Percentiles rank a stretch among this genome's conserved stretches.
Evolutionary conservation across 2,329 filamentous ascomycete species (phyloP).

Genomic region (Diaporthe citri): DNA sequence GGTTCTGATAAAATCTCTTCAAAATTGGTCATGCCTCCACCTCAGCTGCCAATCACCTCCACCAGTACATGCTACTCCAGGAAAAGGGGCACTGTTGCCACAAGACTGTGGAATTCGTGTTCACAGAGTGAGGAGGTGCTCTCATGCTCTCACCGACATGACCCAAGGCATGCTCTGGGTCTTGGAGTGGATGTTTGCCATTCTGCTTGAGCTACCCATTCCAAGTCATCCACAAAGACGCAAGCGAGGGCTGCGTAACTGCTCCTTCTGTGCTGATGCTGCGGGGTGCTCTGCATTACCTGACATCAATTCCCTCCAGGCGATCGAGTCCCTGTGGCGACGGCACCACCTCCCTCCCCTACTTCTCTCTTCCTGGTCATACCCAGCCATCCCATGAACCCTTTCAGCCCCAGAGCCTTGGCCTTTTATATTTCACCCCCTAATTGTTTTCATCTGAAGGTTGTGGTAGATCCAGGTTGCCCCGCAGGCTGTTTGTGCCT

Average conservation of each 20-base stretch:
- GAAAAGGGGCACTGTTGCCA: not conserved
- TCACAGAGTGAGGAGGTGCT: not conserved
- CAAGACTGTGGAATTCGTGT: not conserved
- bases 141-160: not conserved
- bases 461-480: not conserved
- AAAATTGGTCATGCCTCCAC: not conserved
- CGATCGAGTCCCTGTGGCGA: not conserved
- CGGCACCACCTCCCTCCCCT: not conserved
- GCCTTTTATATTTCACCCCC: not conserved
- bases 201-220: not conserved
- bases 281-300: constrained; percentile 30
- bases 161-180: no score
- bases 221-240: not conserved
- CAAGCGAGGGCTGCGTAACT: constrained; percentile 5
- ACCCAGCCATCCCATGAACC: not conserved
- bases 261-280: not conserved
- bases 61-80: not conserved
- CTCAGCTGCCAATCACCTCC: not conserved
- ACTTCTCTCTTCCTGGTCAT: not conserved
- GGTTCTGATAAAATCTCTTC: not conserved
- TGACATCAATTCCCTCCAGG: not conserved
- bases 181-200: not conserved
- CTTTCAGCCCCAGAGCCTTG: not conserved
- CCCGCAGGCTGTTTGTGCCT: not conserved
- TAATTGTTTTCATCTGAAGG: not conserved